Evolutionary conservation across 2,329 filamentous ascomycete species (phyloP).

Genomic region (Botrytis paeoniae): DNA sequence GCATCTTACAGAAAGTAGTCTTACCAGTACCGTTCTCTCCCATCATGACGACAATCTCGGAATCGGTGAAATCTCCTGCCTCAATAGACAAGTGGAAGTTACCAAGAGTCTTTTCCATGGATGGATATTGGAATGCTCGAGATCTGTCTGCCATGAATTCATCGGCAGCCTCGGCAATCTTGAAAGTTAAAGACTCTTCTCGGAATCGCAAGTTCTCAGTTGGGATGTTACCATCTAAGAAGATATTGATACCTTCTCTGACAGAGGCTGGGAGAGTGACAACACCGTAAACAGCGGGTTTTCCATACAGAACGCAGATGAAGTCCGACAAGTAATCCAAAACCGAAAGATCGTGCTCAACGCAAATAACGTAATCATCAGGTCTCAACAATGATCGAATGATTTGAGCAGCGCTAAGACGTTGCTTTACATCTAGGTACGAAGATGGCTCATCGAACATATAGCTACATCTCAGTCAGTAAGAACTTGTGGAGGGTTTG

Average conservation of each 20-base stretch:
- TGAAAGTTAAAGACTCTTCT: constrained; percentile 94
- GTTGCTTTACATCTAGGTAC: constrained; percentile 98
- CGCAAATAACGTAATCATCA: constrained; percentile 95
- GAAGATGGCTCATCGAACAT: constrained; percentile 99
- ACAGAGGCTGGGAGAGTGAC: constrained; percentile 94
- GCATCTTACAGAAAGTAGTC: constrained; percentile 96
- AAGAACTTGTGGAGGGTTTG: background rate
- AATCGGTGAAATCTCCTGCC: constrained; percentile 86
- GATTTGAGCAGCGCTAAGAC: constrained; percentile 85
- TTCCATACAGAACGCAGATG: constrained; percentile 94
- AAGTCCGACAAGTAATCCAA: constrained; percentile 98
- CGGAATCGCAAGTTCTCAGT: constrained; percentile 98
- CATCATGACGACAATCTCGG: constrained; percentile 99
- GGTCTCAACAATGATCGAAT: constrained; percentile 87
- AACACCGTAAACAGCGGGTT: constrained; percentile 94
- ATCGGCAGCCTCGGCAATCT: constrained; percentile 83
- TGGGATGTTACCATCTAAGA: constrained; percentile 95
- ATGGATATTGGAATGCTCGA: constrained; percentile 81
- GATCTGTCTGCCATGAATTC: constrained; percentile 83
- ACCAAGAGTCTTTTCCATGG: constrained; percentile 90
- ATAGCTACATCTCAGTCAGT: constrained; percentile 52
- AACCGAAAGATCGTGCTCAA: constrained; percentile 98
- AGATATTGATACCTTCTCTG: constrained; percentile 98
- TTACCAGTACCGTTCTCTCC: constrained; percentile 99
- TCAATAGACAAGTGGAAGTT: constrained; percentile 83